These are phyloP conservation scores for Trametes meyenii DNA, from an alignment of 768 basidiomycete species.

Conservation along the genomic window DNA sequence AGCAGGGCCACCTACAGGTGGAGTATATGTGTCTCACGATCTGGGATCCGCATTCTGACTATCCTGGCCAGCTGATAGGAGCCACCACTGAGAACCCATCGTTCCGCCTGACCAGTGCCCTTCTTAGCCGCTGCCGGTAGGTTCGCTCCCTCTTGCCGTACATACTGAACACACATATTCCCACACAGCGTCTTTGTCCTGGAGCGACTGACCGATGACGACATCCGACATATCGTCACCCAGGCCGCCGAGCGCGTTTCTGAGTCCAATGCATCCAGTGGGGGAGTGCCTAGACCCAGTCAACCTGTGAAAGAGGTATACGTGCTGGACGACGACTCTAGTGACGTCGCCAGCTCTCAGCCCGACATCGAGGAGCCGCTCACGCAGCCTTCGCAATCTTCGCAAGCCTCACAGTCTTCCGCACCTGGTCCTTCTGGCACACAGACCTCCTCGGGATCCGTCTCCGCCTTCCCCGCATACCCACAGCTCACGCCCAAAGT, in stretches of 20 bases:
- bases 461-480: constrained; percentile 28
- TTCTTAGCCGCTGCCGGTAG: constrained; percentile 77
- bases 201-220: constrained; percentile 63
- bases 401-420: constrained; percentile 22
- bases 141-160: constrained; percentile 26
- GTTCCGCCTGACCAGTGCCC: constrained; percentile 74
- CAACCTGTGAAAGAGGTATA: neutral
- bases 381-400: constrained; percentile 23
- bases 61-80: constrained; percentile 58
- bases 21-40: neutral
- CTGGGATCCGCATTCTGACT: constrained; percentile 1
- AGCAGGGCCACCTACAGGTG: constrained; percentile 72
- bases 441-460: neutral
- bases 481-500: constrained; percentile 51
- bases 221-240: constrained; percentile 59
- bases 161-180: constrained; percentile 7
- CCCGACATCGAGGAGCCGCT: constrained; percentile 23
- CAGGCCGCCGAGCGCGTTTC: constrained; percentile 50
- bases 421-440: constrained; percentile 24
- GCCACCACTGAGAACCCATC: constrained; percentile 92
- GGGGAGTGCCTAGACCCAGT: neutral
- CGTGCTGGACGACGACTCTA: constrained; percentile 5
- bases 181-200: constrained; percentile 69
- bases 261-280: constrained; percentile 10
- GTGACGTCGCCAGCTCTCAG: constrained; percentile 28